These are phyloP conservation scores for Colletotrichum navitas DNA, from an alignment of 2,329 filamentous ascomycete species.

Conservation along the genomic window DNA sequence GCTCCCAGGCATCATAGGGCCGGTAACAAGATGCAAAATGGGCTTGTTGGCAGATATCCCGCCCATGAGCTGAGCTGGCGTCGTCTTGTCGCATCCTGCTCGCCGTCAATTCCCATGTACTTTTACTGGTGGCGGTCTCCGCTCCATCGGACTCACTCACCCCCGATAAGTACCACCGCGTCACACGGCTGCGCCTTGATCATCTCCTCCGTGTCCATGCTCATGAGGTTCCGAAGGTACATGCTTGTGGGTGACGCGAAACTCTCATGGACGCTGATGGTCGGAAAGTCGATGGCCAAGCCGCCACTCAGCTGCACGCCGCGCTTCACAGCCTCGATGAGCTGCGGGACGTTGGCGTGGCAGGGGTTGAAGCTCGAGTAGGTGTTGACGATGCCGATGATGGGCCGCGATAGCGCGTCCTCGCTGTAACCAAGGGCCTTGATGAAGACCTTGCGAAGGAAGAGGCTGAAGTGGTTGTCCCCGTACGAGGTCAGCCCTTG, in stretches of 20 bases:
- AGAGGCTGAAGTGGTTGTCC: conserved; percentile 80
- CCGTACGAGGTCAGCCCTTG: conserved; percentile 77
- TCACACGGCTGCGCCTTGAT: conserved; percentile 78
- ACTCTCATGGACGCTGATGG: conserved; percentile 77
- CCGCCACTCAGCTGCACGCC: conserved; percentile 77
- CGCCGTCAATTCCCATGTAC: neutral
- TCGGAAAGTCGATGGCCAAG: conserved; percentile 79
- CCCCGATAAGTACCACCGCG: conserved; percentile 75
- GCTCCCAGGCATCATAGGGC: conserved; percentile 81
- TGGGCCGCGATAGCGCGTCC: conserved; percentile 76
- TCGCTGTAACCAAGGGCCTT: conserved; percentile 81
- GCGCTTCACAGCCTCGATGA: conserved; percentile 77
- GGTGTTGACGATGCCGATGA: conserved; percentile 82
- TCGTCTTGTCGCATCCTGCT: conserved; percentile 79
- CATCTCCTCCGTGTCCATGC: conserved; percentile 86
- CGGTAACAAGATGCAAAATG: conserved; percentile 75
- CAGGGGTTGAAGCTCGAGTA: conserved; percentile 81
- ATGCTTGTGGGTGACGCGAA: conserved; percentile 81
- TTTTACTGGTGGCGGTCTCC: neutral
- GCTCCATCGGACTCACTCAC: conserved; percentile 51
- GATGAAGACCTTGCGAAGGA: conserved; percentile 82
- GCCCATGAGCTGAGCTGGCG: conserved; percentile 81
- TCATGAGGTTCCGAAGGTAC: conserved; percentile 81
- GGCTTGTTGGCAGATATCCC: conserved; percentile 81
- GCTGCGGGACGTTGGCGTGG: conserved; percentile 78